Evolutionary conservation across 352 stramenopile species (phyloP), one percentile per base, ranked within the genome.

Genomic region (Phytophthora sansomeana): DNA sequence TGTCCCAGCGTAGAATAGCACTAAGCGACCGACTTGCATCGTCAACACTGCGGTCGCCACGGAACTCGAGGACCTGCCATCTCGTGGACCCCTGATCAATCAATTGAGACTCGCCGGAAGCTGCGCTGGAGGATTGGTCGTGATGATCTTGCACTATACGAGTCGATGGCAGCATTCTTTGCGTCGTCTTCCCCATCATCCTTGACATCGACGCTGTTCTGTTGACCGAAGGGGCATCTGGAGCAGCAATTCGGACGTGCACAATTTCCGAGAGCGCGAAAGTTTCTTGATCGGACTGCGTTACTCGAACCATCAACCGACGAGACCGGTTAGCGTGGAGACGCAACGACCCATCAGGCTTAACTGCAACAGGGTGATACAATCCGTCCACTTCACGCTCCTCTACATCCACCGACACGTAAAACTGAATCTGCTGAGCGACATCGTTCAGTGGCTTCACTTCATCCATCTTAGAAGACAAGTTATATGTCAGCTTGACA

Each of bases 371-470:
- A 0, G 87, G 66, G 6, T 74, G 72, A 58, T 90, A 95, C 16
- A 91, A 58, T 1, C 85, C 87, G 55, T 92, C 85, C 5, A 59
- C 60, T 17, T 86, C 81, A 16, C 83, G 77, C 47, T 95, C 85
- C 54, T 92, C 83, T 7, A 93, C 69, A 63, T 95, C 87, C 1
- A 92, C 76, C 1, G 85, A 95, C 10, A 89, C 73, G 50, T 91
- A 95, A 17, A 93, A 76, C 8, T 76, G 66, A n/a, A 78, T 58
- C 19, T 74, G 55, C 21, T 69, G 72, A 1, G 44, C 29, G 28
- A 43, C 32, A 6, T 30, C 13, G 24, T 14, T 58, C 14, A 36
- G 13, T 29, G 49, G 21, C 16, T 53, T 24, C 17, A 51, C 26
- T 13, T 58, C 42, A 19, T 59, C 35, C 10, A 7, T 16, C 7